A percentile compares a stretch with the other conserved stretches of the same genome.
Evolutionary conservation across 495 filamentous ascomycete species (phyloP).

Genomic region (Lophium mytilinum): DNA sequence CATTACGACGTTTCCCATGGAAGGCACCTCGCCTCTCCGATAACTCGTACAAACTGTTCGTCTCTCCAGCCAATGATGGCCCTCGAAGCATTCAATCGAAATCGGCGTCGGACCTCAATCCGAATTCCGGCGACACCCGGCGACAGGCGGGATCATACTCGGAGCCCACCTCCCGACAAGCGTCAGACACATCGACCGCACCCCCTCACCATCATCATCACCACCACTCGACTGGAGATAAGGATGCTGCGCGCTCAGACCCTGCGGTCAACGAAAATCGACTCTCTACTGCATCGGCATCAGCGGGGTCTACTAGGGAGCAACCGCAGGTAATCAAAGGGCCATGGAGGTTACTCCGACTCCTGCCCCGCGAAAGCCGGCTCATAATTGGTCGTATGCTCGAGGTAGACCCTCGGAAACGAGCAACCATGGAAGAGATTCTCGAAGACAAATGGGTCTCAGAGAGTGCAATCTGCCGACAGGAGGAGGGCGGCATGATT

Average conservation of each 20-base stretch:
- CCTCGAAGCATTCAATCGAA: slow-evolving; percentile 33
- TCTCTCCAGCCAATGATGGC: slow-evolving; percentile 57
- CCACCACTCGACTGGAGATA: slow-evolving; percentile 11
- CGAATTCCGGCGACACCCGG: slow-evolving; percentile 4
- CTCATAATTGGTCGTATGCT: slow-evolving; percentile 90
- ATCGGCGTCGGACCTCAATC: slow-evolving; percentile 16
- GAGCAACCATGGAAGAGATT: slow-evolving; percentile 78
- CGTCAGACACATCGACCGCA: slow-evolving; percentile 13
- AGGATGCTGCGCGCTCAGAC: slow-evolving; percentile 23
- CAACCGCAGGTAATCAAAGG: slow-evolving; percentile 67
- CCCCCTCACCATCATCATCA: slow-evolving; percentile 27
- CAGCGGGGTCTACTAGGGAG: slow-evolving; percentile 2
- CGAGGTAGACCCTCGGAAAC: slow-evolving; percentile 73
- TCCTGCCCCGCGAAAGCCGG: slow-evolving; percentile 82
- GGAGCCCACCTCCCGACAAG: slow-evolving; percentile 27
- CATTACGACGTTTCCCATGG: slow-evolving; percentile 90
- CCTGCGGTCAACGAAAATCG: slow-evolving; percentile 15
- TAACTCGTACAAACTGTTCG: slow-evolving; percentile 90
- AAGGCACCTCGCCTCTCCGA: slow-evolving; percentile 87
- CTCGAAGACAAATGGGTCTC: slow-evolving; percentile 81
- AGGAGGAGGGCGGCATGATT: slow-evolving; percentile 51
- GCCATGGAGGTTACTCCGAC: slow-evolving; percentile 84
- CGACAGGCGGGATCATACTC: slow-evolving; percentile 18
- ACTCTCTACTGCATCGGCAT: not conserved
- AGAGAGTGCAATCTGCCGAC: slow-evolving; percentile 41